These are phyloP conservation scores for Dalbergia oliveri DNA, from an alignment of 306 rosid genomes.

Conservation along the genomic window DNA sequence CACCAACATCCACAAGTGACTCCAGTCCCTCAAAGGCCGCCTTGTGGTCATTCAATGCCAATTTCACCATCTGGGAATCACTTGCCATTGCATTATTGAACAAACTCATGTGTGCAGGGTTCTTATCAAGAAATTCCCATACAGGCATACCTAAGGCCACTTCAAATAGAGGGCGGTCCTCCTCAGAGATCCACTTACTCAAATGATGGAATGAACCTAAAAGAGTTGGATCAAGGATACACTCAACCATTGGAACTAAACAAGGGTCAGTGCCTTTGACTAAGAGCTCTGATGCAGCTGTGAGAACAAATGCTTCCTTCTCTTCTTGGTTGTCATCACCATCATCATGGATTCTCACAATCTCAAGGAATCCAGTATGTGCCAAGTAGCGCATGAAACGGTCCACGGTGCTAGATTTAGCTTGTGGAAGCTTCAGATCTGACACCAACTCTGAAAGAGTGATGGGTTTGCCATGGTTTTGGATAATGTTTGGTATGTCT, in stretches of 20 bases:
- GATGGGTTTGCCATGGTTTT: slow-evolving; percentile 54
- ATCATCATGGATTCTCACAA: slow-evolving; percentile 6
- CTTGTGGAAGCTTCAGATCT: slow-evolving; percentile 47
- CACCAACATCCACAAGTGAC: slow-evolving; percentile 49
- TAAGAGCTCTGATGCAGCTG: slow-evolving; percentile 45
- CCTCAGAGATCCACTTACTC: slow-evolving; percentile 47
- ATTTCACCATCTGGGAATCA: slow-evolving; percentile 53
- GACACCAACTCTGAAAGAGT: slow-evolving; percentile 50
- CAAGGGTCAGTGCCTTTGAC: slow-evolving; percentile 40
- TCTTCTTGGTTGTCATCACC: background rate
- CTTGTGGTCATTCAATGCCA: slow-evolving; percentile 50
- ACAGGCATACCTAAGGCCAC: slow-evolving; percentile 37
- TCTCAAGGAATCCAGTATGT: slow-evolving; percentile 48
- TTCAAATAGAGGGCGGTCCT: slow-evolving; percentile 33
- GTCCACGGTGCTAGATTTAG: slow-evolving; percentile 27
- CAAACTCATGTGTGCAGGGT: slow-evolving; percentile 3
- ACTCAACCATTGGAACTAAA: slow-evolving; percentile 40
- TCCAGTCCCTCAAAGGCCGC: slow-evolving; percentile 51
- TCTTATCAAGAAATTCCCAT: slow-evolving; percentile 35
- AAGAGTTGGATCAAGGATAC: slow-evolving; percentile 6
- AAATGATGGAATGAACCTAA: slow-evolving; percentile 17
- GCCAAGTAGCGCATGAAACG: slow-evolving; percentile 57
- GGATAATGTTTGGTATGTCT: slow-evolving; percentile 42
- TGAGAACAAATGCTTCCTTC: slow-evolving; percentile 54
- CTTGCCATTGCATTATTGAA: slow-evolving; percentile 57